These are phyloP conservation scores for Aspergillus caelatus DNA, from an alignment of 2,329 filamentous ascomycete species.

Conservation along the genomic window DNA sequence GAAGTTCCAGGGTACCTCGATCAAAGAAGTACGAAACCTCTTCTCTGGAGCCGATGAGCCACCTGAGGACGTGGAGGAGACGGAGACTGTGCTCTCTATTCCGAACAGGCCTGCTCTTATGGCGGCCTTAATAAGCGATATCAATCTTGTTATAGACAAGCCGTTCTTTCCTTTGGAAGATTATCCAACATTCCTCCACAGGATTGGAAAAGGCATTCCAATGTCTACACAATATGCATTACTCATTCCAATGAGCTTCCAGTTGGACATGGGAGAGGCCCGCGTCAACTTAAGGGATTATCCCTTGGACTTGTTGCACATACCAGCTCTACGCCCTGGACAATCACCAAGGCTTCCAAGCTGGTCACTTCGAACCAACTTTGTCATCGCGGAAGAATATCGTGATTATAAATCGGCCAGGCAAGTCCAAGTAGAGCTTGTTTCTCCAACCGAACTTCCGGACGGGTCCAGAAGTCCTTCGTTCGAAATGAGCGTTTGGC, in stretches of 20 bases:
- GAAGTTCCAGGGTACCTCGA: slow-evolving; percentile 68
- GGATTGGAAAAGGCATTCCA: slow-evolving; percentile 96
- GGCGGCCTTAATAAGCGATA: slow-evolving; percentile 77
- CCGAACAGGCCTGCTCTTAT: slow-evolving; percentile 83
- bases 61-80: slow-evolving; percentile 78
- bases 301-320: slow-evolving; percentile 86
- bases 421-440: slow-evolving; percentile 78
- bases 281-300: slow-evolving; percentile 89
- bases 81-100: slow-evolving; percentile 82
- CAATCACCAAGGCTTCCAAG: slow-evolving; percentile 81
- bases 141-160: slow-evolving; percentile 85
- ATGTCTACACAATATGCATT: slow-evolving; percentile 87
- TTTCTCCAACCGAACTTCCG: slow-evolving; percentile 67
- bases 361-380: slow-evolving; percentile 82
- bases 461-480: slow-evolving; percentile 62
- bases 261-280: slow-evolving; percentile 87
- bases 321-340: slow-evolving; percentile 76
- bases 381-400: slow-evolving; percentile 94
- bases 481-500: slow-evolving; percentile 82
- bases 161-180: slow-evolving; percentile 85
- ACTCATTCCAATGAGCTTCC: slow-evolving; percentile 84
- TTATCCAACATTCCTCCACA: slow-evolving; percentile 80
- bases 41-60: slow-evolving; percentile 83
- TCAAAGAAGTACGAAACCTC: slow-evolving; percentile 74
- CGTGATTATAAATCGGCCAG: slow-evolving; percentile 78